Percentiles rank a stretch among this genome's conserved stretches.
Conservation (phyloP, 2,329 filamentous ascomycete species). For the Hymenoscyphus infarciens region DNA sequence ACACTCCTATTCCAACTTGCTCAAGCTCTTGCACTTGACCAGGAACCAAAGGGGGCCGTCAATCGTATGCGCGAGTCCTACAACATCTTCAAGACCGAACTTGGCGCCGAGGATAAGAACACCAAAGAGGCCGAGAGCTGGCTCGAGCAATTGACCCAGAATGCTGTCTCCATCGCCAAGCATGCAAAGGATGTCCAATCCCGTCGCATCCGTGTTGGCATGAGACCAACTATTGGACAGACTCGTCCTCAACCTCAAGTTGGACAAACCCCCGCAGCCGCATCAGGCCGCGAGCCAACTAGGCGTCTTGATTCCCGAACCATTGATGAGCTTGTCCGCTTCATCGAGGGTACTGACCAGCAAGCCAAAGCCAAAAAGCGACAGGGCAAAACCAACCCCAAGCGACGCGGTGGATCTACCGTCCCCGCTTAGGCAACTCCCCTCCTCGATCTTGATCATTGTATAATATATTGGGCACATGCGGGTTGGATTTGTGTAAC, state of each 20-base stretch:
- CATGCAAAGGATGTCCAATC: slow-evolving; percentile 84
- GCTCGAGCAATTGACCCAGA: slow-evolving; percentile 94
- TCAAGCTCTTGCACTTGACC: slow-evolving; percentile 91
- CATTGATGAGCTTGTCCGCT: slow-evolving; percentile 90
- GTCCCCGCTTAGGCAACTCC: slow-evolving; percentile 16
- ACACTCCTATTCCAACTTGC: slow-evolving; percentile 96
- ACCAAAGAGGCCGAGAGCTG: slow-evolving; percentile 97
- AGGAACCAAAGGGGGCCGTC: slow-evolving; percentile 88
- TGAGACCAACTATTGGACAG: slow-evolving; percentile 52
- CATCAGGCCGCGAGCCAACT: slow-evolving; percentile 34
- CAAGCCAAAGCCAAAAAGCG: slow-evolving; percentile 53
- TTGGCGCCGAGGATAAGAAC: slow-evolving; percentile 90
- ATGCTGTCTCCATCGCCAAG: slow-evolving; percentile 90
- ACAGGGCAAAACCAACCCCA: slow-evolving; percentile 51
- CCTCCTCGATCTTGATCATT: background rate
- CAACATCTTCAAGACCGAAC: slow-evolving; percentile 85
- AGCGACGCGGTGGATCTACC: slow-evolving; percentile 44
- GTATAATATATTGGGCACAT: slow-evolving; percentile 1
- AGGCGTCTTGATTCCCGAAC: slow-evolving; percentile 67
- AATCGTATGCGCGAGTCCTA: slow-evolving; percentile 93
- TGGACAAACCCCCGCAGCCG: slow-evolving; percentile 52
- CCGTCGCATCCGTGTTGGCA: slow-evolving; percentile 64
- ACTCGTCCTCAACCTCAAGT: slow-evolving; percentile 61
- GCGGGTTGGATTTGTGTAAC: background rate
- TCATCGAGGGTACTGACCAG: slow-evolving; percentile 76